Evolutionary conservation across 1,284 basidiomycete species (phyloP).

Genomic region (Cerrena zonata): DNA sequence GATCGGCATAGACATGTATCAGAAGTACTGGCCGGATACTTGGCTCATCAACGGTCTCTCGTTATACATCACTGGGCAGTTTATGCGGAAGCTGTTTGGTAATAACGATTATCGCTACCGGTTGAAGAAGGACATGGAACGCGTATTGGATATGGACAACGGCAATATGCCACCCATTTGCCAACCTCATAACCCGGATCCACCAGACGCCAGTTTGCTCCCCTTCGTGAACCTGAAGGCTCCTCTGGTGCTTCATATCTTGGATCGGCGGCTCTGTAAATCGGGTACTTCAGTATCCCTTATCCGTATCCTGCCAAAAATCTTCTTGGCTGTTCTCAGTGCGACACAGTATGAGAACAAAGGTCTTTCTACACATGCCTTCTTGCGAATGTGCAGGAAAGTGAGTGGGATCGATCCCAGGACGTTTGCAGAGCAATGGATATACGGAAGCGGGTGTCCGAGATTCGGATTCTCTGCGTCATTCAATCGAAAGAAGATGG

Average conservation of each 20-base stretch:
- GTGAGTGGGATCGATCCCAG: slow-evolving; percentile 87
- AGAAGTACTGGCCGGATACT: slow-evolving; percentile 88
- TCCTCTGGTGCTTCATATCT: slow-evolving; percentile 90
- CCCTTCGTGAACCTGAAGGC: slow-evolving; percentile 94
- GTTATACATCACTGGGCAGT: slow-evolving; percentile 85
- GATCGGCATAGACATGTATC: slow-evolving; percentile 95
- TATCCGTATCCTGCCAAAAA: slow-evolving; percentile 89
- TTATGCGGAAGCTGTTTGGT: slow-evolving; percentile 82
- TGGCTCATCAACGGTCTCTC: slow-evolving; percentile 95
- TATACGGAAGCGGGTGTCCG: slow-evolving; percentile 95
- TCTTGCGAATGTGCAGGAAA: slow-evolving; percentile 89
- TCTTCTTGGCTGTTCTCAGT: slow-evolving; percentile 90
- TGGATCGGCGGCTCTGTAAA: slow-evolving; percentile 90
- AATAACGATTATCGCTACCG: slow-evolving; percentile 97
- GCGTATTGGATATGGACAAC: slow-evolving; percentile 84
- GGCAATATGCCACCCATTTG: slow-evolving; percentile 91
- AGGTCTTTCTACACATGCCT: slow-evolving; percentile 83
- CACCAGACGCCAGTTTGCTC: slow-evolving; percentile 71
- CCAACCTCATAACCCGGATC: slow-evolving; percentile 79
- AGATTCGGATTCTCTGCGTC: slow-evolving; percentile 84
- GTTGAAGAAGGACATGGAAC: slow-evolving; percentile 93
- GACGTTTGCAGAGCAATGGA: slow-evolving; percentile 95
- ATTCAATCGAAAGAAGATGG: slow-evolving; percentile 97
- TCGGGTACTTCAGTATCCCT: slow-evolving; percentile 92
- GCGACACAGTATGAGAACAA: slow-evolving; percentile 80